Evolutionary conservation across 225 moss, liverwort and hornwort species (phyloP).

Genomic region (Neckera pumila): DNA sequence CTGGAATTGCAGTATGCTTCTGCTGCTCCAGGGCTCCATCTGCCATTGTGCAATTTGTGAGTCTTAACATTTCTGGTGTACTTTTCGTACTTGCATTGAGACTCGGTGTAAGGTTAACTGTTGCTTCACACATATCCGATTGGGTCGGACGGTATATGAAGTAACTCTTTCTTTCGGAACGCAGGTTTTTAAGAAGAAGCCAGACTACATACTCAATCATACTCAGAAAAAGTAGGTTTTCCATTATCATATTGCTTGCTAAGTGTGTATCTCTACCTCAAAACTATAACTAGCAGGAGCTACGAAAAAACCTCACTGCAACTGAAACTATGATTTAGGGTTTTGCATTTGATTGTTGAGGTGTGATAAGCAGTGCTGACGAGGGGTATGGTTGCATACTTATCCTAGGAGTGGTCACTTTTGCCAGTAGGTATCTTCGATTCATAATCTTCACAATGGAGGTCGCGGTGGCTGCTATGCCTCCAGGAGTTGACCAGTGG

Average conservation of each 20-base stretch:
- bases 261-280: neutral
- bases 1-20: neutral
- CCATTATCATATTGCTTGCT: neutral
- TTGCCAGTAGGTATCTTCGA: constrained; percentile 53
- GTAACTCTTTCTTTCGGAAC: neutral
- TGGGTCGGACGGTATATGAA: neutral
- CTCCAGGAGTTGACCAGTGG: constrained; percentile 85
- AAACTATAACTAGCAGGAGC: neutral
- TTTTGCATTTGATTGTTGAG: neutral
- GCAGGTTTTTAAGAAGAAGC: constrained; percentile 82
- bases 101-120: neutral
- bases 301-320: neutral
- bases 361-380: neutral
- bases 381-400: neutral
- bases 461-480: constrained; percentile 84
- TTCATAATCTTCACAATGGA: constrained; percentile 84
- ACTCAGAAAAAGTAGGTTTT: constrained; percentile 71
- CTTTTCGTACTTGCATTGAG: neutral
- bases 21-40: neutral
- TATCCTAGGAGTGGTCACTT: neutral
- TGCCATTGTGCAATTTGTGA: neutral
- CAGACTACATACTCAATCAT: constrained; percentile 40
- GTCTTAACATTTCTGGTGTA: neutral
- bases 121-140: neutral
- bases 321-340: neutral